phyloP scores from a whole-genome alignment of 345 rosid species.

The Lagerstroemia speciosa region DNA sequence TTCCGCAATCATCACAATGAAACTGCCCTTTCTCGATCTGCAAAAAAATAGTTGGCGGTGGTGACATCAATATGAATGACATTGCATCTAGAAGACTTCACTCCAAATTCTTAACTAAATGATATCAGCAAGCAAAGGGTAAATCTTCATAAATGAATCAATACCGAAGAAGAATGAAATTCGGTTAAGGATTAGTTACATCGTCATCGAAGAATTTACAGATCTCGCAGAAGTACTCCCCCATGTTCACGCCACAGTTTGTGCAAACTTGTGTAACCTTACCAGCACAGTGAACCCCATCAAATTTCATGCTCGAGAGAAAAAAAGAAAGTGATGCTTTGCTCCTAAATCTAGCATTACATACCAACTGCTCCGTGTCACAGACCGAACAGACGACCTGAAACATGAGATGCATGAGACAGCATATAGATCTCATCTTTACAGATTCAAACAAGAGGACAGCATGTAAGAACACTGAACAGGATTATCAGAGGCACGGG shows the following conservation, averaged over 20 bases:
- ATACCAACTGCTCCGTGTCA: conserved; percentile 95
- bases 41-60: conserved; percentile 9
- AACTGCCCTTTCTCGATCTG: conserved; percentile 70
- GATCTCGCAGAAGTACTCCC: conserved; percentile 79
- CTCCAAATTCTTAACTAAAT: not conserved
- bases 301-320: not conserved
- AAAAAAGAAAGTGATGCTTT: conserved; percentile 1
- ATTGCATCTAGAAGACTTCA: conserved; percentile 1
- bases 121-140: not conserved
- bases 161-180: too few species aligned
- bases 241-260: conserved; percentile 98
- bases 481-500: not conserved
- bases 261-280: conserved; percentile 74
- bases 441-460: not conserved
- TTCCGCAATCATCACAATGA: conserved; percentile 95
- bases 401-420: conserved; percentile 6
- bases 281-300: conserved; percentile 3
- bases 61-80: conserved; percentile 1
- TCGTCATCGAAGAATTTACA: conserved; percentile 94
- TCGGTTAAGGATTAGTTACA: conserved; percentile 28
- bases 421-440: not conserved
- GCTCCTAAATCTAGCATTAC: conserved; percentile 15
- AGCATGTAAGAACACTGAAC: not conserved
- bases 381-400: conserved; percentile 93
- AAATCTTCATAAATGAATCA: not conserved